Percentiles rank a stretch among this genome's conserved stretches.
phyloP scores from a whole-genome alignment of 2,329 filamentous ascomycete species.

The Ascochyta clinopodiicola region DNA sequence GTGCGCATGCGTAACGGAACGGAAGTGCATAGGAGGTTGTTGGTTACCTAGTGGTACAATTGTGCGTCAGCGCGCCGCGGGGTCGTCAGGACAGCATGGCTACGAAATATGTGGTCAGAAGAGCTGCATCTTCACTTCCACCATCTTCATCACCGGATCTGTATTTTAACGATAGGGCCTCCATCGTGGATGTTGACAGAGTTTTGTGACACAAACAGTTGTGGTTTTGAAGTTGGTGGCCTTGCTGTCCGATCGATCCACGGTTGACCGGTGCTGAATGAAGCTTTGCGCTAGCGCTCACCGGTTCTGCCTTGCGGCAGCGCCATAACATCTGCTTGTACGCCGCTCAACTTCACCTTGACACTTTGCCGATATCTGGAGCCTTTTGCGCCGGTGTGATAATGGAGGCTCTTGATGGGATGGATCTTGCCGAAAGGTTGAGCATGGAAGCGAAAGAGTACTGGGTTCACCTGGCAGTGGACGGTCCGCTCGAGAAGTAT shows the following conservation, averaged over 20 bases:
- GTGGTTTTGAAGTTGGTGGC: slow-evolving; percentile 10
- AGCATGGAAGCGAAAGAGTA: slow-evolving; percentile 39
- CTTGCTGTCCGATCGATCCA: slow-evolving; percentile 11
- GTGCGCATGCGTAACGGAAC: slow-evolving; percentile 5
- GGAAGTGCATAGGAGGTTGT: background rate
- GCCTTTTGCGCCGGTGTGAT: slow-evolving; percentile 10
- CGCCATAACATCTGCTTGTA: slow-evolving; percentile 10
- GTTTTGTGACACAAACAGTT: slow-evolving; percentile 11
- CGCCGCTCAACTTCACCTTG: background rate
- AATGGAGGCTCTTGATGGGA: slow-evolving; percentile 38
- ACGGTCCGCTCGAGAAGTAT: slow-evolving; percentile 47
- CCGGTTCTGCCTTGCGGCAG: slow-evolving; percentile 16
- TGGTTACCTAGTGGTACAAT: background rate
- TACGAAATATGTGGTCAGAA: background rate
- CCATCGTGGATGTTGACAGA: slow-evolving; percentile 2
- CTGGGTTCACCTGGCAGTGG: slow-evolving; percentile 45
- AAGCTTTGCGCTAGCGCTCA: slow-evolving; percentile 14
- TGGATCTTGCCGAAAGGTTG: slow-evolving; percentile 37
- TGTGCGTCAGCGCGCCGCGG: slow-evolving; percentile 14
- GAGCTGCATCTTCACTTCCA: background rate
- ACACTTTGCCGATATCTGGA: background rate
- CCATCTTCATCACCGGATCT: background rate
- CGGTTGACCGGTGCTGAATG: slow-evolving; percentile 11
- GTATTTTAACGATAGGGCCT: background rate
- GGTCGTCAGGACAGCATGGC: slow-evolving; percentile 1